Evolutionary conservation across 176 grass and related monocot genomes (phyloP).

Genomic region (Thalia dealbata): DNA sequence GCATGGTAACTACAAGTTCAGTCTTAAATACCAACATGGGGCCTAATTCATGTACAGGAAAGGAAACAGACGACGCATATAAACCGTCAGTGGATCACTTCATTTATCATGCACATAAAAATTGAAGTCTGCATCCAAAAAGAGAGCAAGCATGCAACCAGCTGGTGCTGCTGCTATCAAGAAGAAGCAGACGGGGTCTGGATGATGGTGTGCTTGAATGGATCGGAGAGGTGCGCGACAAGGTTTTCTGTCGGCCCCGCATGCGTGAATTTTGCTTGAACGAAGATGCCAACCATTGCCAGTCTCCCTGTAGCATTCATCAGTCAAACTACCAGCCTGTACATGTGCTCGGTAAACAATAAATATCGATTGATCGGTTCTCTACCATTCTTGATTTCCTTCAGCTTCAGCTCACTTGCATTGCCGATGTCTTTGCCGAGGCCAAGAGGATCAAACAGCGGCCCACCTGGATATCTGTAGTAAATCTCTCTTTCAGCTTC

Average conservation of each 20-base stretch:
- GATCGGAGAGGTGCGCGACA: conserved; percentile 66
- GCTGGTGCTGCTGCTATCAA: no score
- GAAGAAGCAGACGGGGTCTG: conserved; percentile 33
- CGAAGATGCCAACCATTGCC: conserved; percentile 76
- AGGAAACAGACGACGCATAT: no score
- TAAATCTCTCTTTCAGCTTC: no score
- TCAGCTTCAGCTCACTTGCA: conserved; percentile 61
- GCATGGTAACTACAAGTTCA: no score
- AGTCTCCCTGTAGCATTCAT: conserved; percentile 43
- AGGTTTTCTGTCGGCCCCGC: conserved; percentile 74
- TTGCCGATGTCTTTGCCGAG: conserved; percentile 66
- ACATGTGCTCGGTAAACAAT: no score
- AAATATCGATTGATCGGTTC: no score
- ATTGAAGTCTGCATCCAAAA: neutral
- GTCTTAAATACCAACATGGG: no score
- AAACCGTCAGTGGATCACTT: no score
- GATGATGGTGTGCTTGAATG: conserved; percentile 63
- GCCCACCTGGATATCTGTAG: conserved; percentile 68
- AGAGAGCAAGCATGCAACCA: no score
- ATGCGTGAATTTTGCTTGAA: conserved; percentile 64
- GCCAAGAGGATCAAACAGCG: conserved; percentile 74
- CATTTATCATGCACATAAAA: neutral
- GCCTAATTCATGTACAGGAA: no score
- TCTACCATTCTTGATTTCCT: conserved; percentile 98
- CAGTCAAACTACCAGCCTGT: no score